Conservation (phyloP, 164 flowering plant genomes). For the Vitis vinifera region DNA sequence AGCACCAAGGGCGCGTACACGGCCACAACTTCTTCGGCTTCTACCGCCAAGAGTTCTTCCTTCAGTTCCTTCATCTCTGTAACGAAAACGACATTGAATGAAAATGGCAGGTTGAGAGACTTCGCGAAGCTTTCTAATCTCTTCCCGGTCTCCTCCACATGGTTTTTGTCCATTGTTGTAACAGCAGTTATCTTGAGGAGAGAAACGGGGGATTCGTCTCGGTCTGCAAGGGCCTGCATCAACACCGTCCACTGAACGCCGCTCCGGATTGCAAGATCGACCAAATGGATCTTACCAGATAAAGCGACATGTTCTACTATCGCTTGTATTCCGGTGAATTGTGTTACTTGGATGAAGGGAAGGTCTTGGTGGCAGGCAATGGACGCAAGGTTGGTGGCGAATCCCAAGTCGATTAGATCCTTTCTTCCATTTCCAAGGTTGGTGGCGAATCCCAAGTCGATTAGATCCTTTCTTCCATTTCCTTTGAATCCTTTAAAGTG, state of each 20-base stretch:
- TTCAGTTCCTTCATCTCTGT: conserved; percentile 19
- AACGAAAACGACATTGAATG: conserved; percentile 20
- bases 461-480: neutral
- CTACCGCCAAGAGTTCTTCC: conserved; percentile 8
- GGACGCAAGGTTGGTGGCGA: conserved; percentile 1
- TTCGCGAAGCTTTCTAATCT: conserved; percentile 27
- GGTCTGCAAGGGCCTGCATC: conserved; percentile 34
- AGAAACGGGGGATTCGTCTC: conserved; percentile 5
- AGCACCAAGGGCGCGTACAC: conserved; percentile 19
- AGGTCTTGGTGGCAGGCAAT: conserved; percentile 12
- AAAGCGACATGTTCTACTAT: conserved; percentile 21
- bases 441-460: conserved; percentile 10
- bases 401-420: neutral
- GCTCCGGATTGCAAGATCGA: conserved; percentile 40
- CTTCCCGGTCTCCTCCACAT: conserved; percentile 25
- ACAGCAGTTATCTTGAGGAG: conserved; percentile 35
- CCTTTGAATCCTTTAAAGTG: neutral
- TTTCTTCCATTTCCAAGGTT: neutral
- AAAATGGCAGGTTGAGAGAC: conserved; percentile 28
- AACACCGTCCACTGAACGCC: conserved; percentile 43
- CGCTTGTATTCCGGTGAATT: conserved; percentile 27
- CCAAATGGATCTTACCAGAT: conserved; percentile 27
- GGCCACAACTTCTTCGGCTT: conserved; percentile 25
- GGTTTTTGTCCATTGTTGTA: neutral
- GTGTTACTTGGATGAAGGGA: conserved; percentile 30